Evolutionary conservation across 2,329 filamentous ascomycete species (phyloP), one percentile per base, ranked within the genome.

Genomic region (Claviceps sp.): DNA sequence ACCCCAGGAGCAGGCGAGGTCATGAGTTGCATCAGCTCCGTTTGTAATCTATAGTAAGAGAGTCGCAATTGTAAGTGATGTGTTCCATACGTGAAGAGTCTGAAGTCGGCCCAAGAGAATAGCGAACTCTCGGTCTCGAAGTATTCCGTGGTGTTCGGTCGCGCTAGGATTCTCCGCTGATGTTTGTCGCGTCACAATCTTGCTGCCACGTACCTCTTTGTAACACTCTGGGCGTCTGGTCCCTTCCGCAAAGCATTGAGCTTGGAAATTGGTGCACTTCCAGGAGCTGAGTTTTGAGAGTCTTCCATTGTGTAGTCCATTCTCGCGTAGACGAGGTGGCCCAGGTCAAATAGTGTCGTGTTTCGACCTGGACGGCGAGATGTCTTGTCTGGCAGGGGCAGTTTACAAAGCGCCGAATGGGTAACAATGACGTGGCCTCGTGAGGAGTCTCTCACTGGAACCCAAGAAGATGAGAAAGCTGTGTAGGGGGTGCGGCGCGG

Each of bases 11-110:
- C 90, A 1, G 90, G 85, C 43, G 90, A 90, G 61, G 89, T 90
- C 93, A 98, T 97, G 60, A 98, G 82, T 68, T 93, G 85, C 91
- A 98, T 97, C 59, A 98, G 79, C 71, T 98, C 93, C 47, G 90
- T 94, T 71, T 98, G 93, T 52, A 98, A 78, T 62, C 93, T 97
- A 64, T 23, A 9, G 16, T 7, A 23, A 44, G 49, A 26, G 4
- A n/a, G 37, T 3, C 14, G 20, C 4, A 4, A 4, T 2, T 43
- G 50, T 54, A 29, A 54, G 45, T 23, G 8, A 8, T 11, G 20
- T 36, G 16, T 16, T 38, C 9, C 14, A 29, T 34, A 7, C 23
- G 8, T 13, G 22, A 47, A 47, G 20, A n/a, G 34, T 6, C 3
- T 26, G 16, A 13, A 38, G 22, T 47, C 34, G 17, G 16, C 34